Base-by-base conservation (phyloP, 257 asterid genomes). In the Gentiana macrophylla region DNA sequence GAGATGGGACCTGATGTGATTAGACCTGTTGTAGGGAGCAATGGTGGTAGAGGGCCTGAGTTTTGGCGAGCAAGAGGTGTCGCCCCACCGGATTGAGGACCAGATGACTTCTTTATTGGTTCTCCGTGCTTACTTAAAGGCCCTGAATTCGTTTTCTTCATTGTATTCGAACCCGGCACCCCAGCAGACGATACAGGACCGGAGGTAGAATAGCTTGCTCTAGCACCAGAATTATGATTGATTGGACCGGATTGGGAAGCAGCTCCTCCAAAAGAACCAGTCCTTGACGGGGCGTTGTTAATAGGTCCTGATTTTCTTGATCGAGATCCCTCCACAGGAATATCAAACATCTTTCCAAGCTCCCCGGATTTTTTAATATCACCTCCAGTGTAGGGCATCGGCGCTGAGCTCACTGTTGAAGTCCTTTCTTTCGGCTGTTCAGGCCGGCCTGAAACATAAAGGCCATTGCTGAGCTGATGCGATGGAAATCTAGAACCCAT, bases 401-500 rank as follows among this genome's bases (percentile, higher is more conserved):
- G 86, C 33, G 70, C 94, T 0, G 95, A 83, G 70, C 92, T 79
- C 83, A 81, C 79, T 41, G 94, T 83, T 6, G 92, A 85, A 2
- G 73, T 45, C 60, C 80, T 75, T 67, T 85, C 95, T 75, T 89
- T 85, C 0, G 91, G 95, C 78, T 85, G 97, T 69, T 85, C 95
- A 7, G 92, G 92, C 55, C 92, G 89, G 55, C 95, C 97, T 0
- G 97, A 85, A 41, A 89, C 95, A 36, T 72, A 83, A 56, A 89
- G 95, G 59, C 95, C 95, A 72, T 79, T 89, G 79, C 95, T 85
- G 59, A 89, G 94, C 80, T 86, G 92, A 76, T 89, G 97, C 48
- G 97, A 89, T 13, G 87, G 97, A 78, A 89, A 89, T 69, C 97
- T 74, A 60, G 95, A 83, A 67, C 95, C 97, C 97, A 89, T 89